Conservation (phyloP, 1,139 yeast species). For the Kazachstania sp. region DNA sequence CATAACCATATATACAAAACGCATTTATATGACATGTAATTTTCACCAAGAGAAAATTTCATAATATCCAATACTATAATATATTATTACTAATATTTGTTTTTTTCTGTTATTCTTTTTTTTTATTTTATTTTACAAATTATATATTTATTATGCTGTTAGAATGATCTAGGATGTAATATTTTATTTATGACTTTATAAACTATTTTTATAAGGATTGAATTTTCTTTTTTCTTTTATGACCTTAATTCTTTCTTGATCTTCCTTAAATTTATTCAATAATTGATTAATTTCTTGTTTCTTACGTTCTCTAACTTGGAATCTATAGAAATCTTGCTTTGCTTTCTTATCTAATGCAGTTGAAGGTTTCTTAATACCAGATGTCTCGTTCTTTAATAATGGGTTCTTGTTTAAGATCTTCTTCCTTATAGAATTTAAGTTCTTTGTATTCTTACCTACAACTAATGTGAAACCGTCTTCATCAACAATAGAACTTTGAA, state of each 20-base stretch:
- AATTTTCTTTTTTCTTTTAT: slow-evolving; percentile 78
- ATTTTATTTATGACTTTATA: background rate
- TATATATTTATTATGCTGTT: background rate
- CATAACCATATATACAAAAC: background rate
- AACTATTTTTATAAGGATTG: slow-evolving; percentile 55
- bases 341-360: slow-evolving; percentile 64
- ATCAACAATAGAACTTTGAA: slow-evolving; percentile 59
- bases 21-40: too few relatives aligned
- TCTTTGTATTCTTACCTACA: slow-evolving; percentile 77
- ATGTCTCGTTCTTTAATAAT: slow-evolving; percentile 27
- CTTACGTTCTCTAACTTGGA: slow-evolving; percentile 90
- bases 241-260: slow-evolving; percentile 72
- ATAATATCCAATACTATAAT: background rate
- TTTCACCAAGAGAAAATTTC: background rate
- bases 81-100: background rate
- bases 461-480: slow-evolving; percentile 92
- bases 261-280: slow-evolving; percentile 74
- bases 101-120: background rate
- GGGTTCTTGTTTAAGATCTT: slow-evolving; percentile 29
- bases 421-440: slow-evolving; percentile 35
- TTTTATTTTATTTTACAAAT: background rate
- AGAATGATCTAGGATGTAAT: background rate
- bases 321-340: slow-evolving; percentile 86
- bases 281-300: slow-evolving; percentile 87
- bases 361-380: slow-evolving; percentile 20